A percentile compares a stretch with the other conserved stretches of the same genome.
These are phyloP conservation scores for Hypomyces rosellus DNA, from an alignment of 2,329 filamentous ascomycete genomes.

Conservation along the genomic window DNA sequence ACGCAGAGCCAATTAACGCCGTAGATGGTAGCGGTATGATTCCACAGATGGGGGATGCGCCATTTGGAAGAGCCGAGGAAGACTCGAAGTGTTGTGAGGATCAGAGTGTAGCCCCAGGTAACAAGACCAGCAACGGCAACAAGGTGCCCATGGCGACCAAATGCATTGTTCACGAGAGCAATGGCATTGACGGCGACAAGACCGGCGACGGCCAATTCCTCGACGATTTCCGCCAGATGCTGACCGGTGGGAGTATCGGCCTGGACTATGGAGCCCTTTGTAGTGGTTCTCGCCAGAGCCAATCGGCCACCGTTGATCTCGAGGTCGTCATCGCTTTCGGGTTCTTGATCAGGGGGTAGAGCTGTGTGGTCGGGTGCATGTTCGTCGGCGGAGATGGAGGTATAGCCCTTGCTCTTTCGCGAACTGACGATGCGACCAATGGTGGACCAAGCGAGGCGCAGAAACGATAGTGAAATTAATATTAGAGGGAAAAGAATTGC, in stretches of 20 bases:
- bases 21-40: conserved; percentile 85
- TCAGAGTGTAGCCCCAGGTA: conserved; percentile 75
- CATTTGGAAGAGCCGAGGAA: conserved; percentile 58
- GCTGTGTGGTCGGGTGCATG: conserved; percentile 43
- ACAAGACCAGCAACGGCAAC: conserved; percentile 61
- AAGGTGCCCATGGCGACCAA: conserved; percentile 50
- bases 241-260: conserved; percentile 72
- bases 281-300: conserved; percentile 53
- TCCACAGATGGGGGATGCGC: conserved; percentile 73
- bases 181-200: conserved; percentile 64
- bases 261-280: conserved; percentile 59
- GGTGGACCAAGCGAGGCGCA: conserved; percentile 56
- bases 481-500: conserved; percentile 73
- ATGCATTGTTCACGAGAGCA: conserved; percentile 55
- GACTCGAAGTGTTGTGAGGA: conserved; percentile 67
- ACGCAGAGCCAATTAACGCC: conserved; percentile 72
- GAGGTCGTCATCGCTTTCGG: conserved; percentile 44
- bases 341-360: conserved; percentile 42
- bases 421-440: conserved; percentile 47
- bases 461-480: conserved; percentile 62
- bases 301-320: conserved; percentile 53
- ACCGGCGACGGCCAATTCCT: conserved; percentile 67
- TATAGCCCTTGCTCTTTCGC: conserved; percentile 50
- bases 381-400: conserved; percentile 41
- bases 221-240: conserved; percentile 61